Evolutionary conservation across 208 protist species (phyloP).

Genomic region (Polymyxa betae): DNA sequence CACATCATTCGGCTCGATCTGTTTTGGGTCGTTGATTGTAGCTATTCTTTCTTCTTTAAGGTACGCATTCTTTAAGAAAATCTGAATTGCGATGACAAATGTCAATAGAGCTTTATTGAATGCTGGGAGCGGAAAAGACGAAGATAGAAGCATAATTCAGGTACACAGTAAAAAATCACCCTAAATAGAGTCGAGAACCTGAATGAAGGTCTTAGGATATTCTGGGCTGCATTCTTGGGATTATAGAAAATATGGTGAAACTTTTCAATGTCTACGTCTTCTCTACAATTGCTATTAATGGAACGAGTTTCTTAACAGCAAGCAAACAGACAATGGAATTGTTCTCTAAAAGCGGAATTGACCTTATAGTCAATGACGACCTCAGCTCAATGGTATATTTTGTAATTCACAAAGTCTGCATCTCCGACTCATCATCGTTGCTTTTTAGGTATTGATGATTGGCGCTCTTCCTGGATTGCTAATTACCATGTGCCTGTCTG

Average conservation of each 20-base stretch:
- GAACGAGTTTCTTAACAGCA: background rate
- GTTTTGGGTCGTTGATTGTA: constrained; percentile 52
- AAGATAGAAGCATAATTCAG: no score
- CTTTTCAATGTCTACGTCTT: constrained; percentile 18
- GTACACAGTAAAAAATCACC: no score
- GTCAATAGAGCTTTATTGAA: no score
- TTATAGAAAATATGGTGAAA: background rate
- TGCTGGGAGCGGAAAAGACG: no score
- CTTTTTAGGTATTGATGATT: background rate
- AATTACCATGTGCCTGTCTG: background rate
- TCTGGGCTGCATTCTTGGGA: background rate
- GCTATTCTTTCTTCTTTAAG: background rate
- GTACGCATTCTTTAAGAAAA: no score
- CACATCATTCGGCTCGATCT: constrained; percentile 28
- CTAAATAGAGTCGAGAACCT: no score
- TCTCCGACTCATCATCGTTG: background rate
- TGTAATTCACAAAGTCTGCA: background rate
- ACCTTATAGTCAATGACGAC: constrained; percentile 39
- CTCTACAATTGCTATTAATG: background rate
- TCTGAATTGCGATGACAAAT: no score
- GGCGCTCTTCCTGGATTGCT: background rate
- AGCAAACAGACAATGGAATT: background rate
- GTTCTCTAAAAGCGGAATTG: background rate
- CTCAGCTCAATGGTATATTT: background rate
- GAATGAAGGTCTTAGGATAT: background rate